Conservation (phyloP, 2,329 filamentous ascomycete genomes). For the Fusarium annulatum region DNA sequence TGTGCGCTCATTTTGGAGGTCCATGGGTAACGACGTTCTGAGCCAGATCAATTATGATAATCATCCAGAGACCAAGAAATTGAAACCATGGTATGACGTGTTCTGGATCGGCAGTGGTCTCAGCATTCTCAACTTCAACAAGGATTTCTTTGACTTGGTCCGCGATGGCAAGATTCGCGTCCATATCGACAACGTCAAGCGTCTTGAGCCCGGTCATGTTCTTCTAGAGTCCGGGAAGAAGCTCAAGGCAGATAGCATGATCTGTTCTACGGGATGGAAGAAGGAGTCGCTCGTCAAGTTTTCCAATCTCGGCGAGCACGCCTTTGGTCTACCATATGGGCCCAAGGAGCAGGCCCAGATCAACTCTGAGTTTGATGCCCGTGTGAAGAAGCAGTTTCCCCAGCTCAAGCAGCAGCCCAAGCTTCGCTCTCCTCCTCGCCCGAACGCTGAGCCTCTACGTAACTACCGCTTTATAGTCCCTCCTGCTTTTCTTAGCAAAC, state of each 20-base stretch:
- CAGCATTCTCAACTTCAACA: constrained; percentile 65
- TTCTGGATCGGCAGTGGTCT: constrained; percentile 62
- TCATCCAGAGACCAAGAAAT: constrained; percentile 51
- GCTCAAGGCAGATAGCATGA: constrained; percentile 57
- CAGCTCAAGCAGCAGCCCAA: not conserved
- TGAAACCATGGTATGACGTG: constrained; percentile 53
- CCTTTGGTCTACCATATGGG: not conserved
- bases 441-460: not conserved
- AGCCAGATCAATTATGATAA: constrained; percentile 57
- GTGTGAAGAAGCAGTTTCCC: not conserved
- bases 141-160: constrained; percentile 62
- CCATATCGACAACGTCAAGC: constrained; percentile 58
- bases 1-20: constrained; percentile 56
- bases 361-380: not conserved
- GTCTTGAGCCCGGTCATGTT: constrained; percentile 53
- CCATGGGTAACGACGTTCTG: constrained; percentile 59
- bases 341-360: not conserved
- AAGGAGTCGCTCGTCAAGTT: constrained; percentile 3
- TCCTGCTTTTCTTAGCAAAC: not conserved
- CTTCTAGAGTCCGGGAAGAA: constrained; percentile 54
- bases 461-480: constrained; percentile 5
- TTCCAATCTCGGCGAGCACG: not conserved
- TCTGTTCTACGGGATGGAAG: constrained; percentile 66
- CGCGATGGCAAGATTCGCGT: constrained; percentile 58
- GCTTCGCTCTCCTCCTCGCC: not conserved